A percentile compares a stretch with the other conserved stretches of the same genome.
Evolutionary conservation across 2,329 filamentous ascomycete genomes (phyloP).

Genomic region (Diaporthe nobilis): DNA sequence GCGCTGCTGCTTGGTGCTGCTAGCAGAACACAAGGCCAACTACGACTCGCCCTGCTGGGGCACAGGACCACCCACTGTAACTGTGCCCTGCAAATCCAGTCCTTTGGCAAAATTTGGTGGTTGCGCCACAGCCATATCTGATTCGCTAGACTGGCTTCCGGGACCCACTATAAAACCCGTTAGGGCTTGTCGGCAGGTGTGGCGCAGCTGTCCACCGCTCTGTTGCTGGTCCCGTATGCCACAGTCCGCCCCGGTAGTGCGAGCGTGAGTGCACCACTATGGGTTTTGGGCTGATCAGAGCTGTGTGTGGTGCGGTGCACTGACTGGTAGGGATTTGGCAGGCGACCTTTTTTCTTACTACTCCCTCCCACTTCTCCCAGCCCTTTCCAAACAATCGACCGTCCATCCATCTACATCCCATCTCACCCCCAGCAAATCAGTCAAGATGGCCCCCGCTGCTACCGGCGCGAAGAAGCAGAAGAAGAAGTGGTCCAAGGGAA

Average conservation of each 20-base stretch:
- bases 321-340: constrained; percentile 26
- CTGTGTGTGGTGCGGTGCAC: constrained; percentile 30
- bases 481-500: constrained; percentile 80
- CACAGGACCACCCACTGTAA: not conserved
- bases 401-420: constrained; percentile 46
- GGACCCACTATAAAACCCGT: not conserved
- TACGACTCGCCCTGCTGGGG: not conserved
- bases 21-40: not conserved
- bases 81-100: constrained; percentile 15
- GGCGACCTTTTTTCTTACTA: constrained; percentile 30
- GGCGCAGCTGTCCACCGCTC: constrained; percentile 7
- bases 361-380: constrained; percentile 37
- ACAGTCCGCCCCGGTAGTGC: not conserved
- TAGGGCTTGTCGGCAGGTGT: constrained; percentile 3
- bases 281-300: constrained; percentile 16
- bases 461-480: constrained; percentile 84
- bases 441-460: constrained; percentile 64
- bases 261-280: not conserved
- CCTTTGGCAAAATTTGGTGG: constrained; percentile 25
- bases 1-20: constrained; percentile 17
- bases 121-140: not conserved
- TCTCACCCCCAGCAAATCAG: constrained; percentile 50
- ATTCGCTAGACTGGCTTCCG: not conserved
- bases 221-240: not conserved
- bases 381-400: constrained; percentile 42